phyloP scores from a whole-genome alignment of 495 filamentous ascomycete species.

The Coniosporium apollinis region DNA sequence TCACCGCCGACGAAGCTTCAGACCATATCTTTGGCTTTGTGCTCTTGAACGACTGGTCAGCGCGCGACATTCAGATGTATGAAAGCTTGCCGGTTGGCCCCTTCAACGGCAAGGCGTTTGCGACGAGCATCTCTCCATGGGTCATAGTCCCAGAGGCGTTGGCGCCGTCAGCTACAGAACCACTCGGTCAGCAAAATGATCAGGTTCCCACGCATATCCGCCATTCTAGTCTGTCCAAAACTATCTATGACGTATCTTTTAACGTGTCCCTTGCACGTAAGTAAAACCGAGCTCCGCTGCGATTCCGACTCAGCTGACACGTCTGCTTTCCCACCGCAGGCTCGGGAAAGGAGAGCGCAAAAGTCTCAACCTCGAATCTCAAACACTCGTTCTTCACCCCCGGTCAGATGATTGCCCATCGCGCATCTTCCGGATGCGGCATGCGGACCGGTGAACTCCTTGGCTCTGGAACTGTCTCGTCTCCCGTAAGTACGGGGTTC shows the following conservation, averaged over 20 bases:
- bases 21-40: constrained; percentile 20
- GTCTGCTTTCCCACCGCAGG: too few relatives aligned
- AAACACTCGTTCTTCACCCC: constrained; percentile 16
- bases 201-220: constrained; percentile 11
- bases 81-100: constrained; percentile 17
- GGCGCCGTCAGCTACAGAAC: constrained; percentile 6
- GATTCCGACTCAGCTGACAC: background rate
- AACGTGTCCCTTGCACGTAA: background rate
- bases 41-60: constrained; percentile 18
- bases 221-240: constrained; percentile 11
- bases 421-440: constrained; percentile 12
- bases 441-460: constrained; percentile 15
- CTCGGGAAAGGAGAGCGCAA: constrained; percentile 8
- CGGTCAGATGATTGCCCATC: constrained; percentile 17
- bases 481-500: constrained; percentile 6
- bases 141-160: constrained; percentile 15
- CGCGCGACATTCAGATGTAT: constrained; percentile 15
- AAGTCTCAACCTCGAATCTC: constrained; percentile 10
- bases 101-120: constrained; percentile 17
- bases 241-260: constrained; percentile 2
- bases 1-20: constrained; percentile 11
- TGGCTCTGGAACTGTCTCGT: constrained; percentile 16
- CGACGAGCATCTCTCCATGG: constrained; percentile 16
- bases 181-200: constrained; percentile 10
- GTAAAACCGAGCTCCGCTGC: background rate